A percentile compares a stretch with the other conserved stretches of the same genome.
These are phyloP conservation scores for Phytophthora tubulina DNA, from an alignment of 352 stramenopile species.

Conservation along the genomic window DNA sequence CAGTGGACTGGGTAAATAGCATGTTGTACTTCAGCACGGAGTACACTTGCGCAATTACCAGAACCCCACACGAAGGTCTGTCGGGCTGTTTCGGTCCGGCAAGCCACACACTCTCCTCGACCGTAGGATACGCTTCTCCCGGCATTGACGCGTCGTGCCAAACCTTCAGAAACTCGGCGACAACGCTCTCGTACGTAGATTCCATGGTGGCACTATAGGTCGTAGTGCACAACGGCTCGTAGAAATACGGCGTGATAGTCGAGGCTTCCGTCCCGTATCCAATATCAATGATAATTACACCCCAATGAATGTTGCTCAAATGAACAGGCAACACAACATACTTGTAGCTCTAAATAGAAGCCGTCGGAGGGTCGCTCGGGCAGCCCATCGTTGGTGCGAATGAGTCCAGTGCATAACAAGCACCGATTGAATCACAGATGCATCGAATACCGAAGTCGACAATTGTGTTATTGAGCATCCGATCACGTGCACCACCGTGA, in stretches of 20 bases:
- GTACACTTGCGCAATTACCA: slow-evolving; percentile 8
- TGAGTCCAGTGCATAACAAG: slow-evolving; percentile 6
- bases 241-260: slow-evolving; percentile 9
- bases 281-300: slow-evolving; percentile 1
- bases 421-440: background rate
- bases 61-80: slow-evolving; percentile 11
- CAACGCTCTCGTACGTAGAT: background rate
- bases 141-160: background rate
- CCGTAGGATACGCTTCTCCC: background rate
- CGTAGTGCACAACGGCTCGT: background rate
- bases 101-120: slow-evolving; percentile 7
- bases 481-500: background rate
- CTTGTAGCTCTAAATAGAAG: background rate
- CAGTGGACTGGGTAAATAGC: background rate
- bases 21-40: background rate
- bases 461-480: slow-evolving; percentile 1
- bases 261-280: background rate
- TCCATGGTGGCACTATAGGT: background rate
- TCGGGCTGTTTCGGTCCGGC: slow-evolving; percentile 4
- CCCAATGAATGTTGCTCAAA: slow-evolving; percentile 8
- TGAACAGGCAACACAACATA: slow-evolving; percentile 11
- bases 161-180: slow-evolving; percentile 1
- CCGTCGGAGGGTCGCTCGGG: background rate
- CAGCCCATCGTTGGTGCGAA: background rate
- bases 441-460: slow-evolving; percentile 13